These are phyloP conservation scores for Ogataea populi-albae DNA, from an alignment of 805 yeast genomes.

Conservation along the genomic window DNA sequence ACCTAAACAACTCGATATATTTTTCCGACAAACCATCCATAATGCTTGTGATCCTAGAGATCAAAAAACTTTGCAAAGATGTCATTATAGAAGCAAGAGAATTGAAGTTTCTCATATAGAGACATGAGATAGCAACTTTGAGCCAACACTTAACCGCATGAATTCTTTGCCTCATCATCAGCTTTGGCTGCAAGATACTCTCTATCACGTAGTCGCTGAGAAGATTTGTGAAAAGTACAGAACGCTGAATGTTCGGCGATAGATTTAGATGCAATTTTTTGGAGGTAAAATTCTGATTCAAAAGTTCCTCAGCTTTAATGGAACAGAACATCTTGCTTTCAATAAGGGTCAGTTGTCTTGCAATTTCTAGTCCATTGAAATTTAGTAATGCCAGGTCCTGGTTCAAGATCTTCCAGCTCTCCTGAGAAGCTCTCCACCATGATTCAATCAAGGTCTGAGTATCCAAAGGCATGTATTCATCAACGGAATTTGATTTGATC, in stretches of 20 bases:
- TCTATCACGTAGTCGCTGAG: constrained; percentile 72
- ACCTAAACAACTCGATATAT: constrained; percentile 59
- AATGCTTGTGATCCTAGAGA: constrained; percentile 57
- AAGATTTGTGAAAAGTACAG: constrained; percentile 67
- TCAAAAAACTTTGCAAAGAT: constrained; percentile 66
- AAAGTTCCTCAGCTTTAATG: constrained; percentile 61
- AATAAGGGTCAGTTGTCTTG: constrained; percentile 71
- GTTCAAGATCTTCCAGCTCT: constrained; percentile 55
- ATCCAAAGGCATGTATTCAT: constrained; percentile 29
- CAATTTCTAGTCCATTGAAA: constrained; percentile 68
- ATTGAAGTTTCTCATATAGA: constrained; percentile 72
- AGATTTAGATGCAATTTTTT: constrained; percentile 55
- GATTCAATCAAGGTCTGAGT: constrained; percentile 38
- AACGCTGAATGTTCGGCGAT: constrained; percentile 61
- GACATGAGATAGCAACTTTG: constrained; percentile 67
- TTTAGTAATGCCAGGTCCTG: constrained; percentile 53
- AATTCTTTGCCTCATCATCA: constrained; percentile 47
- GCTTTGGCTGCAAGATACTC: constrained; percentile 54
- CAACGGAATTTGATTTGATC: constrained; percentile 25
- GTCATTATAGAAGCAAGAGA: constrained; percentile 78
- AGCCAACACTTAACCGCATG: constrained; percentile 66
- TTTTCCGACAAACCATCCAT: constrained; percentile 61
- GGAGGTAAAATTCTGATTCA: constrained; percentile 61
- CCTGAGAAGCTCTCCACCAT: constrained; percentile 52
- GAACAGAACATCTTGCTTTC: constrained; percentile 66